phyloP scores from a whole-genome alignment of 176 grass and related monocot genomes.

The Carex scoparia region DNA sequence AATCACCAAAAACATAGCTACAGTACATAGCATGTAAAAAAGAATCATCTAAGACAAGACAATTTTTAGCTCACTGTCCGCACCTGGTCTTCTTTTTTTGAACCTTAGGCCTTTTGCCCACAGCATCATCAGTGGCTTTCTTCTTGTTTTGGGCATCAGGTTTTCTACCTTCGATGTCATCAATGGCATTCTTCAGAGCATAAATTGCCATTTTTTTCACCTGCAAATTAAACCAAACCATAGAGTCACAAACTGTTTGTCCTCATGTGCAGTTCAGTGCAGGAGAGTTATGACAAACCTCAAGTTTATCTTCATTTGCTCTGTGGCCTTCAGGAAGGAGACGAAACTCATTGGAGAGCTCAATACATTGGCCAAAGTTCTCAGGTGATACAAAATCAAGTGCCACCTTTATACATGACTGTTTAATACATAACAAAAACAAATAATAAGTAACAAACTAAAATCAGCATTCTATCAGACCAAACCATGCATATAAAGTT shows the following conservation, averaged over 20 bases:
- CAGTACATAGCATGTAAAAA: background rate
- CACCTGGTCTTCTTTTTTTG: background rate
- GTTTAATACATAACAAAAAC: background rate
- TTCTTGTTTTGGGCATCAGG: background rate
- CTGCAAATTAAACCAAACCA: background rate
- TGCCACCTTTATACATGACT: slow-evolving; percentile 96
- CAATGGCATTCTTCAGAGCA: slow-evolving; percentile 17
- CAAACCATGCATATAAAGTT: background rate
- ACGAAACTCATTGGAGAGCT: slow-evolving; percentile 66
- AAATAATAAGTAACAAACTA: background rate
- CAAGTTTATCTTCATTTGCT: slow-evolving; percentile 85
- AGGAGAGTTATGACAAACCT: slow-evolving; percentile 32
- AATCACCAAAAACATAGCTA: background rate
- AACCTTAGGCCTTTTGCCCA: background rate
- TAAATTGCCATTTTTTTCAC: slow-evolving; percentile 29
- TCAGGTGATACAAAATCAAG: slow-evolving; percentile 92
- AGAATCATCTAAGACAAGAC: background rate
- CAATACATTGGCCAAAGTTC: slow-evolving; percentile 61
- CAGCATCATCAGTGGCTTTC: background rate
- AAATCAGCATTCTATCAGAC: background rate
- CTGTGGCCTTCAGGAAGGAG: slow-evolving; percentile 59
- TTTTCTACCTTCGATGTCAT: slow-evolving; percentile 19
- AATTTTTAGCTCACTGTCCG: background rate
- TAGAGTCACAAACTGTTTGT: background rate
- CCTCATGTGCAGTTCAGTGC: background rate